Evolutionary conservation across 2,329 filamentous ascomycete genomes (phyloP), one percentile per base, ranked within the genome.

Genomic region (Neurospora sp.): DNA sequence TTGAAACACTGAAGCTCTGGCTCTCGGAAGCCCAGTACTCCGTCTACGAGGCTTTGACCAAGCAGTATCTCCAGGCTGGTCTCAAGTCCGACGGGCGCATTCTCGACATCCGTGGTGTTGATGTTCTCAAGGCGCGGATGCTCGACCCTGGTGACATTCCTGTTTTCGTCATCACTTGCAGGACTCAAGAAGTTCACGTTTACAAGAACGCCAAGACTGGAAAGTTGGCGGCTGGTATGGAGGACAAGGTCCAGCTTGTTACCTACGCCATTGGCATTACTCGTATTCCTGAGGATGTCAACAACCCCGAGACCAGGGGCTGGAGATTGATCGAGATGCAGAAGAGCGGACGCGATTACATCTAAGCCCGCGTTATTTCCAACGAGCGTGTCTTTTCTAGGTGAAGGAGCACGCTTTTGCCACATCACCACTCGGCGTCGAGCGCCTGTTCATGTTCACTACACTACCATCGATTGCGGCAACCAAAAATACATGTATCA

Each of bases 251-350:
- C 33, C 96, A 99, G 82, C 89, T 97, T 75, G 96, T 99, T 74
- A 98, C 96, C 2, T 99, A 99, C 78, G 96, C 95, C 73, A 98
- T 99, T 75, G 96, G 96, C 76, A 91, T 99, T 71, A 99, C 96
- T 3, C 87, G 96, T 74, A 89, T 97, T 71, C 90, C 96, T 2
- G 96, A 99, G 79, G 96, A 99, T 75, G 95, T 98, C 75, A 95
- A 90, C 84, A 98, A 99, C 80, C 92, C 93, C 1, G 96, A 99
- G 83, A 99, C 96, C 11, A 88, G 94, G 78, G 96, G 96, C 39
- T 99, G 96, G 96, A 90, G 95, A 77, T 84, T 99, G 80, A 98
- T 99, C 78, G 96, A 99, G 83, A 89, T 99, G 84, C 96, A 99
- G 82, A 99, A 99, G 89, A 96, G 93, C 80, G 95, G 92, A 69